Conservation (phyloP, 2,329 filamentous ascomycete species). For the Fusarium duplospermum region DNA sequence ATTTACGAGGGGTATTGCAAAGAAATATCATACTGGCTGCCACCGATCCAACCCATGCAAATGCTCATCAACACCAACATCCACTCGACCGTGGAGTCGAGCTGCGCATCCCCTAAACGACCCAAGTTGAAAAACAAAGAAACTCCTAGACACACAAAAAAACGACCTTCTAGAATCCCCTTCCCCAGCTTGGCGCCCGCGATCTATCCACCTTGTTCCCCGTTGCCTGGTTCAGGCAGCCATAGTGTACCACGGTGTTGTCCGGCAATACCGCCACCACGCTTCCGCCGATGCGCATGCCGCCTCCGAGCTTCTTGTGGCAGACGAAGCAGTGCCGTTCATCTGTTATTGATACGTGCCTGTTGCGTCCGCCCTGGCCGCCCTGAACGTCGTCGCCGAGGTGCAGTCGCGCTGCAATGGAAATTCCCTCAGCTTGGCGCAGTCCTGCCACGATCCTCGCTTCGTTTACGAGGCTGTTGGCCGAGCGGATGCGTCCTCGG, state of each 20-base stretch:
- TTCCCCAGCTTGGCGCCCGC: conserved; percentile 52
- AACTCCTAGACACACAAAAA: conserved; percentile 22
- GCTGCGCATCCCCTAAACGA: not conserved
- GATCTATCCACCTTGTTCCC: conserved; percentile 50
- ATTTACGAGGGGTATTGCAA: conserved; percentile 38
- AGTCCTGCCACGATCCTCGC: conserved; percentile 81
- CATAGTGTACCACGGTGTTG: conserved; percentile 84
- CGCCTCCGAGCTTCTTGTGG: conserved; percentile 88
- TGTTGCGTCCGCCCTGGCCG: conserved; percentile 65
- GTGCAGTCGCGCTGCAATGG: conserved; percentile 77
- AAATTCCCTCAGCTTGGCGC: conserved; percentile 82
- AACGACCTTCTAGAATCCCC: conserved; percentile 47
- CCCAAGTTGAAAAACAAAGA: conserved; percentile 6
- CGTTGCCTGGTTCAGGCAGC: conserved; percentile 71
- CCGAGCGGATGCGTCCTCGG: conserved; percentile 86
- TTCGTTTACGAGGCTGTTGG: conserved; percentile 85
- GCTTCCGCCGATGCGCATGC: conserved; percentile 87
- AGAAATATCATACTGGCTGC: conserved; percentile 40
- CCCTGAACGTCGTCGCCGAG: conserved; percentile 74
- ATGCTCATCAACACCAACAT: conserved; percentile 28
- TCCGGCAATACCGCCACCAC: conserved; percentile 92
- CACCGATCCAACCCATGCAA: conserved; percentile 38
- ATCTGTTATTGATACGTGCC: conserved; percentile 84
- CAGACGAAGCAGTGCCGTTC: conserved; percentile 93
- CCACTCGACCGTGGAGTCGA: conserved; percentile 4